Percentiles rank a stretch among this genome's conserved stretches.
These are phyloP conservation scores for Fabrea salina DNA, from an alignment of 169 alveolate species.

Conservation along the genomic window DNA sequence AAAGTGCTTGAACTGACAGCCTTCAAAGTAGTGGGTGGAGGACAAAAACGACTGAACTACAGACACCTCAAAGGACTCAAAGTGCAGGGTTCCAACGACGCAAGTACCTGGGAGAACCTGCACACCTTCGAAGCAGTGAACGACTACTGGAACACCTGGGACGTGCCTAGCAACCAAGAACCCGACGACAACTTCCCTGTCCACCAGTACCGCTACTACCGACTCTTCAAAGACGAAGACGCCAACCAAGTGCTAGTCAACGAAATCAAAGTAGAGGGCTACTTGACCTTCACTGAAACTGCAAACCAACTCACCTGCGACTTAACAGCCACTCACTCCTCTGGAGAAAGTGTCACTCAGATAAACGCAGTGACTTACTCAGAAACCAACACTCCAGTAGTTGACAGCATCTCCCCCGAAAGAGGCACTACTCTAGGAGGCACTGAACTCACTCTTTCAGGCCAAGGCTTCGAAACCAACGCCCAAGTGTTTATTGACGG, in stretches of 20 bases:
- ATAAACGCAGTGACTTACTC: constrained; percentile 28
- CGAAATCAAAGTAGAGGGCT: background rate
- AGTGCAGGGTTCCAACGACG: constrained; percentile 26
- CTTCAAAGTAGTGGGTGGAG: background rate
- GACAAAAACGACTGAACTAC: background rate
- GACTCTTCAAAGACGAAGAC: background rate
- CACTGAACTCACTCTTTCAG: constrained; percentile 46
- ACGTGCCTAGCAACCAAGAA: background rate
- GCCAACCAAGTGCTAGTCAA: background rate
- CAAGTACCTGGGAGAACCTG: constrained; percentile 3
- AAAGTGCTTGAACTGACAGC: background rate
- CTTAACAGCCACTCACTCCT: background rate
- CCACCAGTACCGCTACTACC: background rate
- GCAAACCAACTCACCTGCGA: background rate
- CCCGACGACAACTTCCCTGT: constrained; percentile 27
- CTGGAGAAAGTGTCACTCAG: background rate
- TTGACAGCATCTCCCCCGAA: constrained; percentile 40
- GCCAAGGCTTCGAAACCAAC: constrained; percentile 26
- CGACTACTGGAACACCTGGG: constrained; percentile 14
- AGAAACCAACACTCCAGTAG: constrained; percentile 30
- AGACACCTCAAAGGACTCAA: background rate
- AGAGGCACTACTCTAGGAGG: constrained; percentile 57
- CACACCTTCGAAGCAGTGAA: background rate
- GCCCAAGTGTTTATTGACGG: background rate
- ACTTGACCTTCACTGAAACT: background rate